Conservation (phyloP, 1,284 basidiomycete genomes). For the Ustilago nuda region DNA sequence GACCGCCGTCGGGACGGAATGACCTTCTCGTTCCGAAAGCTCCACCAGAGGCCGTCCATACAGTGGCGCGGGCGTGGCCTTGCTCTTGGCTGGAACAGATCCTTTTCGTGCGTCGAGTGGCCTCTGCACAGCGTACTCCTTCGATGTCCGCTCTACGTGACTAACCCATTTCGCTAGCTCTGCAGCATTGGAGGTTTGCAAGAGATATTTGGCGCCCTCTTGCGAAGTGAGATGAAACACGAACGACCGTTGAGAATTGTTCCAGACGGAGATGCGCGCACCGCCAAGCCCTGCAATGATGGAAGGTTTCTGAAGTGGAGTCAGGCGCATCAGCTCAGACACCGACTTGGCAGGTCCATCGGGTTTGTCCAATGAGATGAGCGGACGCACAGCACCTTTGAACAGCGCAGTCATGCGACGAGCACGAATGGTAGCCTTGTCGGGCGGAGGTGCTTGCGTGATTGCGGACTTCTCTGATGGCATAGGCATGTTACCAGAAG, state of each 20-base stretch:
- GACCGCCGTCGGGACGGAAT: conserved; percentile 59
- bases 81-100: conserved; percentile 14
- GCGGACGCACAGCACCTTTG: conserved; percentile 61
- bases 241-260: conserved; percentile 61
- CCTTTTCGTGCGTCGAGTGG: conserved; percentile 25
- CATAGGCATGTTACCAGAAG: conserved; percentile 11
- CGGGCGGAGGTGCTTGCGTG: conserved; percentile 27
- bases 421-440: conserved; percentile 50
- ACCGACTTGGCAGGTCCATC: conserved; percentile 37
- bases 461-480: conserved; percentile 21
- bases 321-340: conserved; percentile 53
- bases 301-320: conserved; percentile 56
- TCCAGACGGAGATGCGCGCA: conserved; percentile 60
- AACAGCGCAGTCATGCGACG: conserved; percentile 67
- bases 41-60: conserved; percentile 56
- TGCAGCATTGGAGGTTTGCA: conserved; percentile 60
- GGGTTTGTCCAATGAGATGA: conserved; percentile 53
- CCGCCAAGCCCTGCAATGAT: conserved; percentile 53
- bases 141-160: conserved; percentile 50
- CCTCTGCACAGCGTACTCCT: conserved; percentile 30
- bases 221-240: conserved; percentile 63
- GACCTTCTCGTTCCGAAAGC: conserved; percentile 55
- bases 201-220: conserved; percentile 58
- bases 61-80: conserved; percentile 33
- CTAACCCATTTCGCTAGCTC: conserved; percentile 61